Evolutionary conservation across 495 filamentous ascomycete species (phyloP).

Genomic region (Annulohypoxylon maeteangense): DNA sequence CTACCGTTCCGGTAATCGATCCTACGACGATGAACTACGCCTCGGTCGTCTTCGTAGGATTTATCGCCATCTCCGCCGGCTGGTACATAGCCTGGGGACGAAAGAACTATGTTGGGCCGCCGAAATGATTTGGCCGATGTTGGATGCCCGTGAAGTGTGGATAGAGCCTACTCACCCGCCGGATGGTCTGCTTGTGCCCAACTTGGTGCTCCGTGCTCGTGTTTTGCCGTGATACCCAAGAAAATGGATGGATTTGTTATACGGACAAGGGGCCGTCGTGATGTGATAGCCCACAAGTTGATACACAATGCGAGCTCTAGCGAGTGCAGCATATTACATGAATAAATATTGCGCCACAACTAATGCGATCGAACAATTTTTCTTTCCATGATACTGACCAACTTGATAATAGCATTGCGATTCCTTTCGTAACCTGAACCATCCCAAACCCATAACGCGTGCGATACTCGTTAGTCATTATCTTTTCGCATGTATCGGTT

Average conservation of each 20-base stretch:
- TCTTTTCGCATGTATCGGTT: conserved; percentile 41
- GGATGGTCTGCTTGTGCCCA: not conserved
- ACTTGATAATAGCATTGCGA: not conserved
- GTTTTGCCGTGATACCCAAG: conserved; percentile 26
- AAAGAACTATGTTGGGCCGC: conserved; percentile 76
- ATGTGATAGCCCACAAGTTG: conserved; percentile 18
- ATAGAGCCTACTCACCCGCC: not conserved
- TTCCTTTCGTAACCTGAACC: too few species aligned
- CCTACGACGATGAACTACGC: conserved; percentile 74
- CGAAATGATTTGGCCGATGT: conserved; percentile 45
- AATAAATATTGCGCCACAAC: conserved; percentile 1
- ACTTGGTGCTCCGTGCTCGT: conserved; percentile 10
- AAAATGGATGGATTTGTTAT: conserved; percentile 16
- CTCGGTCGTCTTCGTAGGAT: conserved; percentile 71
- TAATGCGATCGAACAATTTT: not conserved
- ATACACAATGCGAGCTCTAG: conserved; percentile 14
- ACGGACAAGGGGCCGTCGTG: conserved; percentile 5
- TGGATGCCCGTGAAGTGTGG: conserved; percentile 10
- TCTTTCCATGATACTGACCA: not conserved
- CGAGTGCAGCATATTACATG: conserved; percentile 16
- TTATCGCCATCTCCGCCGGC: conserved; percentile 58
- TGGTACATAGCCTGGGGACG: conserved; percentile 67
- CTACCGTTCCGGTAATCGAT: conserved; percentile 66
- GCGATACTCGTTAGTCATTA: too few species aligned
- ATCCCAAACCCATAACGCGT: not conserved